These are phyloP conservation scores for Pharnaceum exiguum DNA, from an alignment of 148 eudicot species.

Conservation along the genomic window DNA sequence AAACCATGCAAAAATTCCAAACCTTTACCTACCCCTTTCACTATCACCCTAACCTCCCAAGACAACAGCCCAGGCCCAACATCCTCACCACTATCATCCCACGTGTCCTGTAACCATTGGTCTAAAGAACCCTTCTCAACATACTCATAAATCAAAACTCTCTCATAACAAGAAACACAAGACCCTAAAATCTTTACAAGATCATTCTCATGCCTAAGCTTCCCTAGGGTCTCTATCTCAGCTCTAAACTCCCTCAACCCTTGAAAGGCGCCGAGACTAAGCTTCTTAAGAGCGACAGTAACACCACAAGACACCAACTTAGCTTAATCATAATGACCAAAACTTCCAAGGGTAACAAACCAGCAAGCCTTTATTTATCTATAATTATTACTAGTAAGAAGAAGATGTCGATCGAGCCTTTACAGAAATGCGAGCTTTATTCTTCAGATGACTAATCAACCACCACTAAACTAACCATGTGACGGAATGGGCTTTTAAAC, in stretches of 20 bases:
- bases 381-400: too few species aligned
- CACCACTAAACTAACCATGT: too few species aligned
- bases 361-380: too few species aligned
- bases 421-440: too few species aligned
- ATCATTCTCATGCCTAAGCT: constrained; percentile 55
- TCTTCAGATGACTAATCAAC: too few species aligned
- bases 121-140: constrained; percentile 72
- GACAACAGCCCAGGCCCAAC: constrained; percentile 25
- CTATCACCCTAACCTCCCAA: constrained; percentile 55
- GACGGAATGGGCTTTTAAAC: too few species aligned
- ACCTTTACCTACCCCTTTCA: constrained; percentile 65
- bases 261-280: constrained; percentile 68
- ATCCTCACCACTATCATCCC: constrained; percentile 10
- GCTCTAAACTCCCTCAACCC: constrained; percentile 78
- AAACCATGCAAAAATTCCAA: constrained; percentile 54
- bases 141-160: constrained; percentile 70
- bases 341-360: too few species aligned
- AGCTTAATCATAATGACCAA: constrained; percentile 74
- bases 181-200: constrained; percentile 68
- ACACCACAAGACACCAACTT: constrained; percentile 18
- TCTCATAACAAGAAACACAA: constrained; percentile 52
- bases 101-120: constrained; percentile 73
- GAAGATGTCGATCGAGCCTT: too few species aligned
- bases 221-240: constrained; percentile 76
- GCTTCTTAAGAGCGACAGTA: constrained; percentile 69